Base-by-base conservation (phyloP, 129 eudicot genomes). In the Artemisia annua region DNA sequence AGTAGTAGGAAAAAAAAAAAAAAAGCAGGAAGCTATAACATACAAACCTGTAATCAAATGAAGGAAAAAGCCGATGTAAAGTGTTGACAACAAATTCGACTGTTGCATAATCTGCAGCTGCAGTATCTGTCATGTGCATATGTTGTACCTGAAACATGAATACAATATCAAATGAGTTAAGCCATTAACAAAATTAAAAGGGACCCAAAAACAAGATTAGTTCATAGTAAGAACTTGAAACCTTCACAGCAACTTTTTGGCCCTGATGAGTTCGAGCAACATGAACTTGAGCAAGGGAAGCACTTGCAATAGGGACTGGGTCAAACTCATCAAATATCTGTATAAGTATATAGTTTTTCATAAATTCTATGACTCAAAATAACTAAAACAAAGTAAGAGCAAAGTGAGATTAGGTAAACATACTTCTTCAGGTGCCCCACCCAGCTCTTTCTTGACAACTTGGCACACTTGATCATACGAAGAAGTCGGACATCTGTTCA, bases 241-340 rank as follows among this genome's bases (percentile, higher is more conserved):
- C 98, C 92, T 93, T 89, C 55, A 89, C 97, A 55, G 97, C 98
- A 82, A 93, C 97, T 84, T 87, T 89, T 77, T 89, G 82, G 70
- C 98, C 98, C 74, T 89, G 84, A 60, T 80, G 92, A 62, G 91
- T 84, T 19, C 79, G 85, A 35, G 98, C 98, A 76, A 84, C 82
- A 76, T 93, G 98, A 77, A 93, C 98, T 73, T 93, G 98, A 15
- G 98, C 98, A 72, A 93, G 91, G 24, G 98, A 93, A 79, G 98
- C 98, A 89, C 98, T 89, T 56, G 98, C 98, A 55, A 93, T 84
- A 14, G 98, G 98, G 51, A 78, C 90, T 68, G 96, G 96, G 79
- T 93, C 90, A 81, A 93, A 93, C 71, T 90, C 95, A 50, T 82
- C 79, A 80, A 93, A 93, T 53, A 93, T 87, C 98, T 89, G 86